Base-by-base conservation (phyloP, 805 yeast genomes). In the Wickerhamomyces alni region DNA sequence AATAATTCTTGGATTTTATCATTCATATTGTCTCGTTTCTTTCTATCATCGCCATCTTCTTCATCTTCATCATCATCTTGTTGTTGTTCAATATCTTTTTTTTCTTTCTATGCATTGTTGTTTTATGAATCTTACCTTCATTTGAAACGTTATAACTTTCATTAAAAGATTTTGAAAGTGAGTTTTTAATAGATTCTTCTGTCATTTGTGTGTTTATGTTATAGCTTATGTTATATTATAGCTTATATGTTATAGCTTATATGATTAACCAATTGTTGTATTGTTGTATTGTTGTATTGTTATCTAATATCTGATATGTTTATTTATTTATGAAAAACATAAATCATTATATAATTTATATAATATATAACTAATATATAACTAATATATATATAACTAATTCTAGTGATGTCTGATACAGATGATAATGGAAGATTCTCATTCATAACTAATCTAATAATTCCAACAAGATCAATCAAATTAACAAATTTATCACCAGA, bases 1-100 rank as follows among this genome's bases (percentile, higher is more conserved):
- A 74, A 59, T 16, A 77, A 53, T 40, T 77, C 80, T 38, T 74
- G 77, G 12, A 77, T 77, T 46, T 70, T 69, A 10, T 75, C 81
- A 48, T 76, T 76, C 57, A 77, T 73, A 48, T 73, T 75, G 45
- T 75, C 82, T 38, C 77, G 59, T 41, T 78, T 66, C 47, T 70
- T 70, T 9, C 79, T 55, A 41, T 70, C 75, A 8, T 65, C 54
- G 3, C 44, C 46, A 34, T 63, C 69, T n/a, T 52, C 62, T 17
- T 54, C 50, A n/a, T 46, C 52, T 15, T 63, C 69, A n/a, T 51
- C 62, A 18, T 54, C 48, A 11, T 46, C 52, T 17, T 33, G 9
- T 21, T 33, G 9, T 21, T 9, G 9, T 21, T 9, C 24, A 7
- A 9, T 21, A 9, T 21, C 29, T 15, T 13, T 13, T 16, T 54